Percentiles rank a stretch among this genome's conserved stretches.
These are phyloP conservation scores for Suillus paluster DNA, from an alignment of 768 basidiomycete genomes.

Conservation along the genomic window DNA sequence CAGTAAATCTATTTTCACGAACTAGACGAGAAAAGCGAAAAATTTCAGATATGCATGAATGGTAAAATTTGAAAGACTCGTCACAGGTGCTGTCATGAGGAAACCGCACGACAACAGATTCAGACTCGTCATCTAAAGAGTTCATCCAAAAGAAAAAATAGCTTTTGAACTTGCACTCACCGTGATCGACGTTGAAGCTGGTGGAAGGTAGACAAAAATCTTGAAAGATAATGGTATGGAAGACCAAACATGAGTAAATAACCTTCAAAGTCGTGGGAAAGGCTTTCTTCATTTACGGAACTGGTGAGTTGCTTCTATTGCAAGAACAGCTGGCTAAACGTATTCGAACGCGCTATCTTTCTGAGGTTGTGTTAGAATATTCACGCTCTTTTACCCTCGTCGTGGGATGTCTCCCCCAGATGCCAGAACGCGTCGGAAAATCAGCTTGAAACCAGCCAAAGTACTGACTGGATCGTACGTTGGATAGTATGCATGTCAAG, in stretches of 20 bases:
- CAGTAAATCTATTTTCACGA: conserved; percentile 11
- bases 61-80: conserved; percentile 70
- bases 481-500: conserved; percentile 5
- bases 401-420: conserved; percentile 62
- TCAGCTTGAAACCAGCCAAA: conserved; percentile 59
- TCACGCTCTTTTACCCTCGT: conserved; percentile 8
- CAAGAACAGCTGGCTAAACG: background rate
- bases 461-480: conserved; percentile 61
- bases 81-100: conserved; percentile 60
- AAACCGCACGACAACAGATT: conserved; percentile 61
- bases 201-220: conserved; percentile 20
- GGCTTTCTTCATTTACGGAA: conserved; percentile 21
- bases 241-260: conserved; percentile 8
- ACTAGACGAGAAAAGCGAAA: background rate
- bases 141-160: conserved; percentile 44
- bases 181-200: conserved; percentile 15
- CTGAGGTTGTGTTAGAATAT: background rate
- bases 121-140: conserved; percentile 82
- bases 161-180: conserved; percentile 21
- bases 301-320: background rate
- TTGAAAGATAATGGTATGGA: conserved; percentile 14
- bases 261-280: conserved; percentile 20
- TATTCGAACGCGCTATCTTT: background rate
- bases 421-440: conserved; percentile 68
- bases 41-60: conserved; percentile 92